Evolutionary conservation across 305 asterid species (phyloP).

Genomic region (Fraxinus albicans): DNA sequence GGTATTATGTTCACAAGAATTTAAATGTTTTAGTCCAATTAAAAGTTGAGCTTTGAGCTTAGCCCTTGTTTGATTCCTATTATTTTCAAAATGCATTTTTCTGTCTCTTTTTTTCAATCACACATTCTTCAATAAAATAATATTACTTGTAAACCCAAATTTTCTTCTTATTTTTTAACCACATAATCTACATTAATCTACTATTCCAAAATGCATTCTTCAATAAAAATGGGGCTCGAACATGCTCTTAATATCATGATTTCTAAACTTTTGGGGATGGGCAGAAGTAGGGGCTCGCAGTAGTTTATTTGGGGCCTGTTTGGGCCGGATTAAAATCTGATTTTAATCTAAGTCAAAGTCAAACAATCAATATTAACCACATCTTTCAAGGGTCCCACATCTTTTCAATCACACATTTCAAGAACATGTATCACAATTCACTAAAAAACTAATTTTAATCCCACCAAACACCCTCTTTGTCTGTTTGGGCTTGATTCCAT

Average conservation of each 20-base stretch:
- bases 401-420: too few species aligned
- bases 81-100: not conserved
- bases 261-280: not conserved
- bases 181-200: not conserved
- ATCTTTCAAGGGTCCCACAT: too few species aligned
- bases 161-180: not conserved
- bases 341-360: too few species aligned
- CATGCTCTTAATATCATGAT: not conserved
- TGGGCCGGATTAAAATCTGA: too few species aligned
- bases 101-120: too few species aligned
- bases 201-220: not conserved
- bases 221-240: not conserved
- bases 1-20: not conserved
- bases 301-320: not conserved
- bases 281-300: not conserved
- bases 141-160: not conserved
- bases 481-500: conserved; percentile 8
- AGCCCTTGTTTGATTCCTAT: not conserved
- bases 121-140: not conserved
- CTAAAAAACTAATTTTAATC: too few species aligned
- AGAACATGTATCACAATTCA: too few species aligned
- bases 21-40: not conserved
- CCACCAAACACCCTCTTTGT: not conserved
- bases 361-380: too few species aligned
- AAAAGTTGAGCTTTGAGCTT: not conserved